Evolutionary conservation across 768 basidiomycete genomes (phyloP), one percentile per base, ranked within the genome.

Genomic region (Naganishia antarctica): DNA sequence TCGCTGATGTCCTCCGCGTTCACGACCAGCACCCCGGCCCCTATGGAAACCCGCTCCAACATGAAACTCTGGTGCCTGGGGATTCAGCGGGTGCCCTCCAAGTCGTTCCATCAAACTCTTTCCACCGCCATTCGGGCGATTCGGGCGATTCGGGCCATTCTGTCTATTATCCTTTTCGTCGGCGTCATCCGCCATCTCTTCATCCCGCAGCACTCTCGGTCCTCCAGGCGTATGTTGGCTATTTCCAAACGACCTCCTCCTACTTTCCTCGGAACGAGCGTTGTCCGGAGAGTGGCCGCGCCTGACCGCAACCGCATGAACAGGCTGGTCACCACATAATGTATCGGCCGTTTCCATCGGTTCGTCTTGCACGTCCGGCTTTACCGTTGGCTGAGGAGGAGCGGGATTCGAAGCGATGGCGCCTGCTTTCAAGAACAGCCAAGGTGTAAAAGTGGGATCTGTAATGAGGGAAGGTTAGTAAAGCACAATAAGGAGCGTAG

Each of bases 161-260:
- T 44, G 31, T 53, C 67, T 25, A n/a, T 34, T 32, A 43, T 53
- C 45, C 46, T 47, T 65, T 62, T 51, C 46, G 25, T 65, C 65
- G 60, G 47, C 31, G 48, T 89, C 87, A 70, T 93, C 91, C 41
- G 90, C 78, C 64, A n/a, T 82, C 26, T 83, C 74, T 21, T 80
- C 80, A 4, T 71, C 73, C 23, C 79, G 74, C 89, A 92, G 90
- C 1, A 89, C 90, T 58, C 91, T 83, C 21, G 91, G 91, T 26
- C 88, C 90, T 2, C 87, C 87, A 0, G 91, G 91, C 34, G 34
- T 21, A 40, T 57, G 53, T 26, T 34, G 53, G 18, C 34, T 57
- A 16, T 26, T 26, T 11, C 53, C 53, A 23, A 57, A 34, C 21
- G 53, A 57, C 5, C 43, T 41, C n/a, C 43, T 4, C 12, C 31